Percentiles rank a stretch among this genome's conserved stretches.
These are phyloP conservation scores for Termitomyces sp. DNA, from an alignment of 768 basidiomycete genomes.

Conservation along the genomic window DNA sequence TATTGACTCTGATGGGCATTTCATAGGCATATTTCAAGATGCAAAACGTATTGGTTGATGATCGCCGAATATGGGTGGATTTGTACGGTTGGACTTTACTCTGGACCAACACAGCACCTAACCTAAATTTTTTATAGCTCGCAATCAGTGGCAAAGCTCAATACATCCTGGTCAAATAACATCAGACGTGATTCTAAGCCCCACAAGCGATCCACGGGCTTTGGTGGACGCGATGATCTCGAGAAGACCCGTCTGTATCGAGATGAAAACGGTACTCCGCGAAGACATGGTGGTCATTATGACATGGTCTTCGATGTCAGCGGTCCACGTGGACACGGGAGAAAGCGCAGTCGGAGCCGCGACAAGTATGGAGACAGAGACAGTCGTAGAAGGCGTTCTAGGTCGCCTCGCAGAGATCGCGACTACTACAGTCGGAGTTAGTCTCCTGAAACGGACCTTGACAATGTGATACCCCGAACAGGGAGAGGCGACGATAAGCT, in stretches of 20 bases:
- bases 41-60: slow-evolving; percentile 98
- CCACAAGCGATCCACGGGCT: slow-evolving; percentile 35
- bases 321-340: slow-evolving; percentile 30
- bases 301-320: slow-evolving; percentile 81
- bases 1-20: neutral
- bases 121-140: slow-evolving; percentile 46
- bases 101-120: slow-evolving; percentile 5
- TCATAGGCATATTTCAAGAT: slow-evolving; percentile 95
- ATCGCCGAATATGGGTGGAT: slow-evolving; percentile 98
- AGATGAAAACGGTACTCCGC: slow-evolving; percentile 25
- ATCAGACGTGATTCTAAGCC: slow-evolving; percentile 44
- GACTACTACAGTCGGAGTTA: slow-evolving; percentile 5
- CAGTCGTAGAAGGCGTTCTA: slow-evolving; percentile 29
- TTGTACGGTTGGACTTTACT: slow-evolving; percentile 53
- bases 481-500: slow-evolving; percentile 9
- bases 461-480: slow-evolving; percentile 7
- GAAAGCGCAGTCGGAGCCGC: slow-evolving; percentile 49
- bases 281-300: slow-evolving; percentile 35
- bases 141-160: slow-evolving; percentile 89
- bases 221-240: slow-evolving; percentile 71
- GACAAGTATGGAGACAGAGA: slow-evolving; percentile 31
- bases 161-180: slow-evolving; percentile 78
- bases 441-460: too few species aligned
- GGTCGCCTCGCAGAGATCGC: slow-evolving; percentile 25
- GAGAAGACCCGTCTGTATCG: slow-evolving; percentile 70